phyloP scores from a whole-genome alignment of 2,329 filamentous ascomycete species.

The Colletotrichum eleusines region DNA sequence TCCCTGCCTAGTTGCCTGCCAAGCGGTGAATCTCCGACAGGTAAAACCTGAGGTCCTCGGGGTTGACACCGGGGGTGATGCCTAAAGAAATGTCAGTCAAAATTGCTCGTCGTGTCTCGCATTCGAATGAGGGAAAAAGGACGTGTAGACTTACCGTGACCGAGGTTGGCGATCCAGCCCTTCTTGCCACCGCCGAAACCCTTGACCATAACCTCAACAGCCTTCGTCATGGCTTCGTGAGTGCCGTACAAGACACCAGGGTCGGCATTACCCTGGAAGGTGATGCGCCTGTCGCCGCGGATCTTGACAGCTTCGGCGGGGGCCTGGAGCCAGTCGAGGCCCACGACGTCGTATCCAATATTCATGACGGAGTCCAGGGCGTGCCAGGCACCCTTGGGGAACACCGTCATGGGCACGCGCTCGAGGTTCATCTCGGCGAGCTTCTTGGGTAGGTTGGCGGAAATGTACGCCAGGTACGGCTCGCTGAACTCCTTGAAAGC shows the following conservation, averaged over 20 bases:
- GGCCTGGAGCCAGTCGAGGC: conserved; percentile 94
- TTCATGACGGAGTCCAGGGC: conserved; percentile 88
- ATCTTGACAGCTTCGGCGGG: conserved; percentile 85
- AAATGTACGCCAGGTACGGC: conserved; percentile 88
- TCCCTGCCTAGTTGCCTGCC: conserved; percentile 56
- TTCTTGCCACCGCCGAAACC: conserved; percentile 88
- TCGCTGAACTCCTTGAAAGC: conserved; percentile 88
- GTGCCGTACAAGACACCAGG: conserved; percentile 93
- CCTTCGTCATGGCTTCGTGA: conserved; percentile 81
- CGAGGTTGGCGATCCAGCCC: conserved; percentile 97
- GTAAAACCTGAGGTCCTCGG: conserved; percentile 92
- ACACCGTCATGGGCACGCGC: conserved; percentile 94
- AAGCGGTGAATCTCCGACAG: conserved; percentile 90
- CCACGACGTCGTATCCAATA: conserved; percentile 92
- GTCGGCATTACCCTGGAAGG: conserved; percentile 95
- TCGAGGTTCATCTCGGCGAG: conserved; percentile 81
- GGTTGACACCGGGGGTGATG: conserved; percentile 94
- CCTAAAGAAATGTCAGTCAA: conserved; percentile 60
- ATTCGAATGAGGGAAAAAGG: background rate
- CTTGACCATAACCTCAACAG: conserved; percentile 86
- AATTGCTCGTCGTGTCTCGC: background rate
- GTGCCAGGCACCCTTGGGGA: conserved; percentile 98
- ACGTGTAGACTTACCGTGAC: conserved; percentile 76
- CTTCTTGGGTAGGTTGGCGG: conserved; percentile 80
- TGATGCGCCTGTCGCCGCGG: conserved; percentile 78